Conservation (phyloP, 768 basidiomycete genomes). For the Tricholoma matsutake region DNA sequence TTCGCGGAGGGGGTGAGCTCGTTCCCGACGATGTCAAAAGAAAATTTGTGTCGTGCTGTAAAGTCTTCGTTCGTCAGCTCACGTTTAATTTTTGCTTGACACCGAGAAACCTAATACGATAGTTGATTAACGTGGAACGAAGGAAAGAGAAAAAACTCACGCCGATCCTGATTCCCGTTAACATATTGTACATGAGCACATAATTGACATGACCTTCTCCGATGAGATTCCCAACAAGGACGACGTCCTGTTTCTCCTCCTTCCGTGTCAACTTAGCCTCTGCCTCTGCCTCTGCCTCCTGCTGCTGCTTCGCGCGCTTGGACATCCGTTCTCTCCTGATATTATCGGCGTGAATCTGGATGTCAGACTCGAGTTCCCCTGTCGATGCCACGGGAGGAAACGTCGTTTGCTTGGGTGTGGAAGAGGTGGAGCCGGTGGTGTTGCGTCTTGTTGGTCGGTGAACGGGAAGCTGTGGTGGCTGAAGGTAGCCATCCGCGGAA, state of each 20-base stretch:
- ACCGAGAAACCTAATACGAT: conserved; percentile 75
- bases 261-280: conserved; percentile 52
- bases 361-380: conserved; percentile 71
- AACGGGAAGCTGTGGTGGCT: conserved; percentile 40
- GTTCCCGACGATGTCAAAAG: conserved; percentile 97
- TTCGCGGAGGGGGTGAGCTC: conserved; percentile 96
- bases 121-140: conserved; percentile 1
- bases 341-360: conserved; percentile 84
- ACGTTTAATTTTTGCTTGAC: conserved; percentile 92
- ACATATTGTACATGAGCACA: conserved; percentile 99
- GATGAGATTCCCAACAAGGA: conserved; percentile 91
- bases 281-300: conserved; percentile 59
- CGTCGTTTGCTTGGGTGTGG: conserved; percentile 32
- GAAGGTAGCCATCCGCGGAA: conserved; percentile 46
- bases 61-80: conserved; percentile 86
- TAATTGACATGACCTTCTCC: conserved; percentile 99
- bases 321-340: conserved; percentile 76
- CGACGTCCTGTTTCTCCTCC: conserved; percentile 39
- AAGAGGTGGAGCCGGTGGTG: conserved; percentile 61
- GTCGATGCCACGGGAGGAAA: conserved; percentile 30
- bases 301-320: conserved; percentile 67
- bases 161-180: conserved; percentile 95
- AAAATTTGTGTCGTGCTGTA: conserved; percentile 85
- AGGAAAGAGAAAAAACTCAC: conserved; percentile 42
- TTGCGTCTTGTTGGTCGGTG: conserved; percentile 57